These are phyloP conservation scores for Hyaloscypha finlandica DNA, from an alignment of 495 filamentous ascomycete genomes.

Conservation along the genomic window DNA sequence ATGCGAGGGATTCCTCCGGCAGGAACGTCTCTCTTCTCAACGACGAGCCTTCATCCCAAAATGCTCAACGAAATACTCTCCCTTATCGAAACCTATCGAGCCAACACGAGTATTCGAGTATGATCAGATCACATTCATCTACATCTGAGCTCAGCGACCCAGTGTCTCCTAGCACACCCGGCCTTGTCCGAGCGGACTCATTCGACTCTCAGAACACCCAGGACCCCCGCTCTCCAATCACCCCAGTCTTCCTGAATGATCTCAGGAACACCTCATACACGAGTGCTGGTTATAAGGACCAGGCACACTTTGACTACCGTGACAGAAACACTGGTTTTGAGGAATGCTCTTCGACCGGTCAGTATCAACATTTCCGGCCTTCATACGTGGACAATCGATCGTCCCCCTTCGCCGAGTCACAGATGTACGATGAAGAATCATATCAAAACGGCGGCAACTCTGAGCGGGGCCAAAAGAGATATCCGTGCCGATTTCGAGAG, in stretches of 20 bases:
- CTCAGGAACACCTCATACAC: slow-evolving; percentile 30
- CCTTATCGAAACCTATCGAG: slow-evolving; percentile 9
- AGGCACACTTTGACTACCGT: slow-evolving; percentile 5
- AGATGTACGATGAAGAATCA: slow-evolving; percentile 19
- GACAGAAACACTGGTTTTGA: slow-evolving; percentile 11
- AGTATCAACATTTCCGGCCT: slow-evolving; percentile 7
- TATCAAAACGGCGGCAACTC: slow-evolving; percentile 7
- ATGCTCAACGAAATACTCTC: not conserved
- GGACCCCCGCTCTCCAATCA: slow-evolving; percentile 50
- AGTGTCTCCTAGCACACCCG: slow-evolving; percentile 48
- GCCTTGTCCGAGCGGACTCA: slow-evolving; percentile 52
- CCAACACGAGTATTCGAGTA: slow-evolving; percentile 15
- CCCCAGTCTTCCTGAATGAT: slow-evolving; percentile 42
- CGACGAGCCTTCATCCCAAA: slow-evolving; percentile 41
- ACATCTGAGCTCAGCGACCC: slow-evolving; percentile 34
- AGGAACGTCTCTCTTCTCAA: slow-evolving; percentile 55
- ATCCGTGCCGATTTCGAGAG: slow-evolving; percentile 64
- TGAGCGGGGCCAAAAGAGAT: slow-evolving; percentile 51
- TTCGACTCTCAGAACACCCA: slow-evolving; percentile 55
- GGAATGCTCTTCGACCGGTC: slow-evolving; percentile 7
- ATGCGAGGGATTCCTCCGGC: slow-evolving; percentile 50
- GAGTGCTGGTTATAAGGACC: slow-evolving; percentile 27
- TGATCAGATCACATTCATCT: slow-evolving; percentile 33
- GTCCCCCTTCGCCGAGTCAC: slow-evolving; percentile 19
- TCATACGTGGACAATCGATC: slow-evolving; percentile 8